Evolutionary conservation across 306 rosid species (phyloP).

Genomic region (Cucurbita moschata): DNA sequence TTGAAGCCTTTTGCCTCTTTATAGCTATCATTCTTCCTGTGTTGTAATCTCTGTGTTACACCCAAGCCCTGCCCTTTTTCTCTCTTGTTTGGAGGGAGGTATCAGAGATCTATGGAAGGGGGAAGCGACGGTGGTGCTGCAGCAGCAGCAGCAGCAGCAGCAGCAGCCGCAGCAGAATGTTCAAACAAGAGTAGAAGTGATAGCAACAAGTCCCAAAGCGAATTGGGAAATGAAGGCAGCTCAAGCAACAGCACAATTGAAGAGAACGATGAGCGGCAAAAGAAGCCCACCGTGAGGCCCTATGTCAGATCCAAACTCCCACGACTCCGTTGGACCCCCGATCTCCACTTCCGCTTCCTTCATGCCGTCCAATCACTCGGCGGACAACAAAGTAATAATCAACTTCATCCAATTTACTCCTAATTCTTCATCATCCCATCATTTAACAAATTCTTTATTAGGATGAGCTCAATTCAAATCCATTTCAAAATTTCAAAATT

Average conservation of each 20-base stretch:
- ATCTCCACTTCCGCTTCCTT: slow-evolving; percentile 80
- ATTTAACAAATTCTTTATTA: too few species aligned
- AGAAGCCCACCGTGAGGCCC: slow-evolving; percentile 49
- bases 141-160: neutral
- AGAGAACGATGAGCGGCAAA: slow-evolving; percentile 34
- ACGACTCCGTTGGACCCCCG: slow-evolving; percentile 82
- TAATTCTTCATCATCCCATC: neutral
- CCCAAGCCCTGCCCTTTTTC: neutral
- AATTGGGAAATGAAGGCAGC: slow-evolving; percentile 17
- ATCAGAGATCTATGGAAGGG: neutral
- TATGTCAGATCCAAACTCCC: slow-evolving; percentile 92
- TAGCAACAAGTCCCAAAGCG: neutral
- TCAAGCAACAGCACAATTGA: slow-evolving; percentile 89
- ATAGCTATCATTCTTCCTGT: neutral
- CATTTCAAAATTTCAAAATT: too few species aligned
- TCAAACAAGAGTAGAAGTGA: neutral
- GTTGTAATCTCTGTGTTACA: neutral
- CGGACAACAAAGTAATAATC: slow-evolving; percentile 68
- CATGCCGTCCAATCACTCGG: slow-evolving; percentile 89
- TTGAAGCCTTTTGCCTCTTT: neutral
- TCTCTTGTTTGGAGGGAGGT: neutral
- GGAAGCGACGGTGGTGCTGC: neutral
- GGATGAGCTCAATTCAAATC: too few species aligned
- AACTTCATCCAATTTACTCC: neutral
- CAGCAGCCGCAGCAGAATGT: neutral